Evolutionary conservation across 148 eudicot species (phyloP), one percentile per base, ranked within the genome.

Genomic region (Cornus kousa): DNA sequence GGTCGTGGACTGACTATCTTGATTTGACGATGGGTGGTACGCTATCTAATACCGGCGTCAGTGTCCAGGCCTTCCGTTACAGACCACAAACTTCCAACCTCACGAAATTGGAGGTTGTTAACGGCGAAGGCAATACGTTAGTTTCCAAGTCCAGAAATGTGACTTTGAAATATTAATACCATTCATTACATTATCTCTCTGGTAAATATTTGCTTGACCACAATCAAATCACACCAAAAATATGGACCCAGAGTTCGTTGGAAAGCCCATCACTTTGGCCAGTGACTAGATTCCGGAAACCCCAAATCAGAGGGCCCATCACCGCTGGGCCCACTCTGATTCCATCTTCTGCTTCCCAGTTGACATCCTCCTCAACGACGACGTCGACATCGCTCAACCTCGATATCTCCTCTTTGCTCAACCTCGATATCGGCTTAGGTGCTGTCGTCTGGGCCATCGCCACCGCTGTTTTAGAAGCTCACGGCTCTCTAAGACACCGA

Each of bases 1-100:
- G 91, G 76, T 90, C 94, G 77, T 95, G 98, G 98, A 95, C 98
- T 55, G 98, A 95, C 68, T 95, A 93, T 71, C 82, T 95, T 19
- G 91, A 83, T n/a, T n/a, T n/a, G n/a, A n/a, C n/a, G n/a, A n/a
- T n/a, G n/a, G n/a, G n/a, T n/a, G n/a, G n/a, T n/a, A n/a, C 97
- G 20, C 64, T 94, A 20, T 88, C 92, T 39, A 94, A 94, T 76
- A 97, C 92, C 77, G 98, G 98, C 14, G 93, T 95, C 0, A 93
- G 98, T 23, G 98, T 97, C 0, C 98, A 95, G 87, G 57, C 90
- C 7, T 95, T 95, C 79, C 84, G 86, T 31, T 88, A 79, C 73
- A 97, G 98, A 0, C 97, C 98, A 0, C 98, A 95, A 39, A 92
- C 93, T 69, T 68, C 85, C 9, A 92, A 92, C 73, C 97, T 93